These are phyloP conservation scores for Cyamopsis tetragonoloba DNA, from an alignment of 306 rosid species.

Conservation along the genomic window DNA sequence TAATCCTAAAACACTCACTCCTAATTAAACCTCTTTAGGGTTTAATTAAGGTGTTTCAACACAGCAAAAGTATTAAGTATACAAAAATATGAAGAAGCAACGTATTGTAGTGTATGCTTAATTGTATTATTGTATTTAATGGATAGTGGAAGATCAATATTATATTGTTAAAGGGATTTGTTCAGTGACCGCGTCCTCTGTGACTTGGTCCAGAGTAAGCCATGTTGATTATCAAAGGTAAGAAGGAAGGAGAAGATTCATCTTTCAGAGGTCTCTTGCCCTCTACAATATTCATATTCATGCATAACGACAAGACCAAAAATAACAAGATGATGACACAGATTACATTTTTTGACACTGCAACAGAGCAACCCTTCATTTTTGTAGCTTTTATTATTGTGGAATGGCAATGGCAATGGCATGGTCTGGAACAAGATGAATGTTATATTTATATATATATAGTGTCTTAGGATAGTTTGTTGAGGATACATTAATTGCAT, in stretches of 20 bases:
- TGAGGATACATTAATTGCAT: neutral
- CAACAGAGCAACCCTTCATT: slow-evolving; percentile 37
- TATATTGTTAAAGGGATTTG: neutral
- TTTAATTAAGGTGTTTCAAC: too few species aligned
- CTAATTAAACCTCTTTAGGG: too few species aligned
- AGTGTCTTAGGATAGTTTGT: too few species aligned
- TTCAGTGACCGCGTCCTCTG: slow-evolving; percentile 41
- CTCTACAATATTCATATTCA: slow-evolving; percentile 37
- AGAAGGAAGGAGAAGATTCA: slow-evolving; percentile 23
- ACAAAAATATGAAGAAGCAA: too few species aligned
- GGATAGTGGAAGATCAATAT: too few species aligned
- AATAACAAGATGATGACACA: slow-evolving; percentile 40
- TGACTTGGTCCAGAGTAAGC: slow-evolving; percentile 52
- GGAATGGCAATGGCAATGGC: slow-evolving; percentile 1
- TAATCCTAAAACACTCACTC: too few species aligned
- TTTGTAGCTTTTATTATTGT: neutral
- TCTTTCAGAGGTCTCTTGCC: slow-evolving; percentile 35
- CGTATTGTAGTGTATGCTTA: too few species aligned
- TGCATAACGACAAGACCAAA: slow-evolving; percentile 37
- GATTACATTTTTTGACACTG: slow-evolving; percentile 31
- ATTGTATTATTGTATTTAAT: too few species aligned
- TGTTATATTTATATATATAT: slow-evolving; percentile 22
- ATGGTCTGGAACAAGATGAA: neutral
- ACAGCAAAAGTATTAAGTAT: too few species aligned
- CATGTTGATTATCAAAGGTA: slow-evolving; percentile 4